A percentile compares a stretch with the other conserved stretches of the same genome.
phyloP scores from a whole-genome alignment of 441 rosid species.

The Eutrema salsugineum region DNA sequence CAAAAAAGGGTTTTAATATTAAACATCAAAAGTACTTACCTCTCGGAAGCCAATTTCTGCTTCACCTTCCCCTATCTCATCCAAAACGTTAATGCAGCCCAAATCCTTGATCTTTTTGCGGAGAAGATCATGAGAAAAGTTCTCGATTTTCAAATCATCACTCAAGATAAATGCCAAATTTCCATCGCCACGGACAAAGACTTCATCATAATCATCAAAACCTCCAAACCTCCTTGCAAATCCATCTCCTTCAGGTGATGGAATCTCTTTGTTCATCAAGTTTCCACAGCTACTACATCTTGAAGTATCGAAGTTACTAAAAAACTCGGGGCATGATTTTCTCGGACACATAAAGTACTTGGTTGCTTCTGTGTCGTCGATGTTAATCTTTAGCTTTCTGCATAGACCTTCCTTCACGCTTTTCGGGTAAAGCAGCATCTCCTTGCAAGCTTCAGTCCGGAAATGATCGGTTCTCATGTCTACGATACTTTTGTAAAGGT shows the following conservation, averaged over 20 bases:
- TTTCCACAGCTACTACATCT: conserved; percentile 1
- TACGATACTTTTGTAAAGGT: conserved; percentile 7
- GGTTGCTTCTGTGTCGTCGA: conserved; percentile 4
- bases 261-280: conserved; percentile 1
- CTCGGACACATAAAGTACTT: conserved; percentile 2
- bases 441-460: conserved; percentile 12
- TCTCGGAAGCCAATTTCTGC: neutral
- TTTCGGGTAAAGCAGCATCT: conserved; percentile 17
- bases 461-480: neutral
- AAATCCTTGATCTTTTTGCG: neutral
- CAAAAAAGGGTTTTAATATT: neutral
- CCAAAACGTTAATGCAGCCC: neutral
- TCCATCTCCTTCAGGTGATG: neutral
- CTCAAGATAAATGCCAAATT: neutral
- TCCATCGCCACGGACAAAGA: conserved; percentile 11
- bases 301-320: conserved; percentile 13
- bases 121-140: neutral
- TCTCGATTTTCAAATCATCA: conserved; percentile 1
- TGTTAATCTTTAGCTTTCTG: conserved; percentile 1
- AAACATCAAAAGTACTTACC: neutral
- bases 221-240: neutral
- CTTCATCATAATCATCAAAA: neutral
- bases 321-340: neutral
- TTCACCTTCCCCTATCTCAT: neutral
- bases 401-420: neutral